Conservation (phyloP, 768 basidiomycete species). For the Psilocybe azurescens region DNA sequence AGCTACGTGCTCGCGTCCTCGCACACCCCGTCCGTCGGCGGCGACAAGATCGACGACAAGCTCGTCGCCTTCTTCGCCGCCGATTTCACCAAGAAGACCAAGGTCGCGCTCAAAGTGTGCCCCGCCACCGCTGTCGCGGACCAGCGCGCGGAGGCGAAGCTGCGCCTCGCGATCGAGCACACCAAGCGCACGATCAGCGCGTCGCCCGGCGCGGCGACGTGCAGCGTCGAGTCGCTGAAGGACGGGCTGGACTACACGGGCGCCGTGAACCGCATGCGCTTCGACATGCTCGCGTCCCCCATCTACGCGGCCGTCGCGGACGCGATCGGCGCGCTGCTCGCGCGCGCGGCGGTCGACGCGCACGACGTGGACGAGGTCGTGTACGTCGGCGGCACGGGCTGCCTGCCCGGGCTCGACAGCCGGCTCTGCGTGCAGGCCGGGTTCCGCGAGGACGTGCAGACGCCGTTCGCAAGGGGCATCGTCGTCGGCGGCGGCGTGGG, state of each 20-base stretch:
- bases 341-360: conserved; percentile 57
- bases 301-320: conserved; percentile 63
- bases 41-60: conserved; percentile 77
- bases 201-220: conserved; percentile 84
- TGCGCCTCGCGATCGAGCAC: conserved; percentile 90
- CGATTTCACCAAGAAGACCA: conserved; percentile 97
- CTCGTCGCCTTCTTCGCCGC: conserved; percentile 91
- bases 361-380: conserved; percentile 80
- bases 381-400: conserved; percentile 78
- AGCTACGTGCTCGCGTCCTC: conserved; percentile 63
- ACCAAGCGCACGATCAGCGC: conserved; percentile 94
- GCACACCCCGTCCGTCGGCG: conserved; percentile 57
- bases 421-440: conserved; percentile 49
- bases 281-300: conserved; percentile 64
- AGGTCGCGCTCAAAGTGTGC: conserved; percentile 68
- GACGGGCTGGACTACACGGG: conserved; percentile 92
- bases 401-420: conserved; percentile 77
- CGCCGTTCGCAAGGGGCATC: conserved; percentile 69
- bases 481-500: conserved; percentile 75
- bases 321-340: conserved; percentile 58
- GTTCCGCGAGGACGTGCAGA: conserved; percentile 65
- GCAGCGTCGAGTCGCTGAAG: conserved; percentile 93
- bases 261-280: conserved; percentile 55
- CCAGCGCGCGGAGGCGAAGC: conserved; percentile 90
- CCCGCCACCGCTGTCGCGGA: conserved; percentile 55